Evolutionary conservation across 2,329 filamentous ascomycete genomes (phyloP).

Genomic region (Colletotrichum cereale): DNA sequence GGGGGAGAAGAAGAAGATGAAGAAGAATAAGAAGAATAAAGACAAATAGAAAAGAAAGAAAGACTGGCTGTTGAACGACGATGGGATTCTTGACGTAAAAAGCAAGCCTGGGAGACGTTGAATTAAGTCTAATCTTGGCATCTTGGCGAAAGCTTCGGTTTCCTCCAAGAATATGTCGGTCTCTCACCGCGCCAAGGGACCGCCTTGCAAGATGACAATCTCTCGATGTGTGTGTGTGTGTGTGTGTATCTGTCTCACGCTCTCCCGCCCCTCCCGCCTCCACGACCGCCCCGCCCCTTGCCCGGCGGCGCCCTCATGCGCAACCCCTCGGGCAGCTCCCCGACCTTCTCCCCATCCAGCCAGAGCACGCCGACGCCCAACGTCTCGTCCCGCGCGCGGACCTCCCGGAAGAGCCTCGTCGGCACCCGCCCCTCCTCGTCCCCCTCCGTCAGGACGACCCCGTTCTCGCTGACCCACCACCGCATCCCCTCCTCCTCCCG

Average conservation of each 20-base stretch:
- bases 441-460: constrained; percentile 76
- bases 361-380: constrained; percentile 72
- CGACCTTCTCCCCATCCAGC: constrained; percentile 75
- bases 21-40: too few relatives aligned
- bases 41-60: background rate
- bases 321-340: constrained; percentile 74
- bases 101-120: background rate
- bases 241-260: background rate
- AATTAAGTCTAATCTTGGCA: background rate
- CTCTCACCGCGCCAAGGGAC: background rate
- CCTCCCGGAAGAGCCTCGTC: constrained; percentile 77
- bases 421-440: constrained; percentile 72
- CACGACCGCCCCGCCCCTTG: constrained; percentile 59
- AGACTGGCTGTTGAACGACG: background rate
- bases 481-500: constrained; percentile 65
- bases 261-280: constrained; percentile 47
- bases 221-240: background rate
- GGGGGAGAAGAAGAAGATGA: too few relatives aligned
- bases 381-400: constrained; percentile 68
- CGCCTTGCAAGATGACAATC: background rate
- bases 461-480: constrained; percentile 87
- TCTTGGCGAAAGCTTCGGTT: background rate
- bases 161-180: background rate
- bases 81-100: background rate
- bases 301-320: constrained; percentile 61